These are phyloP conservation scores for Dictyostelium intermedium DNA, from an alignment of 78 protist species.

Conservation along the genomic window DNA sequence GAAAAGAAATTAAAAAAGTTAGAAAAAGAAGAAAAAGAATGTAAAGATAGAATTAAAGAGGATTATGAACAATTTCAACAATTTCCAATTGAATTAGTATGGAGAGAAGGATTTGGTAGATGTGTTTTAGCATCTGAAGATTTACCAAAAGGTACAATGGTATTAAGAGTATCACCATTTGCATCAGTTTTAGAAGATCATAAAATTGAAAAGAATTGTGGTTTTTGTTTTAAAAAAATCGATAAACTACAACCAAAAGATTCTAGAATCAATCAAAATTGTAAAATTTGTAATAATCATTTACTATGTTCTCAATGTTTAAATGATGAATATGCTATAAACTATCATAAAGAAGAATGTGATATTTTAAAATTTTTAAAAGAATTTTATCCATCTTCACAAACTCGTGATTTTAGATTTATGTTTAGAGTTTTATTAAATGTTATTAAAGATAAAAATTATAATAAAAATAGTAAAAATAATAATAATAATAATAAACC, in stretches of 20 bases:
- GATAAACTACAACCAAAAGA: not conserved
- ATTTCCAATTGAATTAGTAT: constrained; percentile 41
- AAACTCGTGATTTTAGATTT: constrained; percentile 47
- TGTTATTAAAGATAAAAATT: not conserved
- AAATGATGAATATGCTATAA: not conserved
- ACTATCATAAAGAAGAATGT: constrained; percentile 42
- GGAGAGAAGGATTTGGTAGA: constrained; percentile 39
- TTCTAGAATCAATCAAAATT: not conserved
- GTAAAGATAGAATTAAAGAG: not conserved
- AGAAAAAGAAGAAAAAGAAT: not conserved
- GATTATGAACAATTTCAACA: constrained; percentile 33
- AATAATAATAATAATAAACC: not conserved
- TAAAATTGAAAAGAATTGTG: not conserved
- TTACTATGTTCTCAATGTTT: constrained; percentile 5
- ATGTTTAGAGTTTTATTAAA: constrained; percentile 27
- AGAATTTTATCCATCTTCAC: constrained; percentile 2
- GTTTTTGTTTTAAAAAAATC: constrained; percentile 19
- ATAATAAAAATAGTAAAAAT: not conserved
- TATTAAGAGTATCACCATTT: constrained; percentile 39
- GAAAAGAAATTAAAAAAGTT: not conserved
- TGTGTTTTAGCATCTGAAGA: constrained; percentile 19
- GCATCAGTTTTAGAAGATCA: constrained; percentile 6
- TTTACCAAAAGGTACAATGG: constrained; percentile 11
- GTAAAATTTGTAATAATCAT: constrained; percentile 19
- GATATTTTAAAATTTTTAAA: constrained; percentile 13